Evolutionary conservation across 148 eudicot genomes (phyloP), one percentile per base, ranked within the genome.

Genomic region (Silene latifolia): DNA sequence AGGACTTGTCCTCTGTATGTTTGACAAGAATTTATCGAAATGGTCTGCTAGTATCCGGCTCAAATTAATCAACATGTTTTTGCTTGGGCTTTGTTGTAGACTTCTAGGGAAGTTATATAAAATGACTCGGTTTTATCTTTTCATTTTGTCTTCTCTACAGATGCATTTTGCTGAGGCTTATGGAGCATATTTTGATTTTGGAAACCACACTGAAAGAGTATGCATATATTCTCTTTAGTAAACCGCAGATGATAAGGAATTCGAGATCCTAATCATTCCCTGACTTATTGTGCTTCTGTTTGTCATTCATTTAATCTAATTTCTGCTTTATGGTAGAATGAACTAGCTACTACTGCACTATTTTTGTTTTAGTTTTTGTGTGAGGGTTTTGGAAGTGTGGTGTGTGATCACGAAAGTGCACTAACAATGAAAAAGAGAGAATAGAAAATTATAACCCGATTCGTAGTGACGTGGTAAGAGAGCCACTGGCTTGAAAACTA

Each of bases 201-300:
- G 98, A 62, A 88, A 92, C 86, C 98, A 95, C 82, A 85, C 98
- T 62, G 98, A 95, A 85, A 87, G 86, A 92, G 98, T 92, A 83
- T 66, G 67, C 72, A 5, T 77, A 71, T 51, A n/a, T 54, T 27
- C 75, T 7, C n/a, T 67, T 44, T 39, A 64, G 69, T 51, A 47
- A 68, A 60, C 69, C 67, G 71, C 6, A 65, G 12, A 6, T 59
- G 39, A 18, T 20, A 72, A 65, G 23, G 47, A 56, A 18, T 39
- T 11, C 21, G 44, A 4, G 42, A 20, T 47, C 74, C 12, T 15
- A 24, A 17, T 23, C 24, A 44, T 19, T 24, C 29, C 39, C 35
- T 21, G 51, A 61, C 39, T 42, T 19, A 39, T 60, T 25, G 8
- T 27, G 9, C 66, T 20, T 20, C 27, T 72, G 48, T 39, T 51